A percentile compares a stretch with the other conserved stretches of the same genome.
Evolutionary conservation across 2,329 filamentous ascomycete genomes (phyloP).

Genomic region (Geosmithia flava): DNA sequence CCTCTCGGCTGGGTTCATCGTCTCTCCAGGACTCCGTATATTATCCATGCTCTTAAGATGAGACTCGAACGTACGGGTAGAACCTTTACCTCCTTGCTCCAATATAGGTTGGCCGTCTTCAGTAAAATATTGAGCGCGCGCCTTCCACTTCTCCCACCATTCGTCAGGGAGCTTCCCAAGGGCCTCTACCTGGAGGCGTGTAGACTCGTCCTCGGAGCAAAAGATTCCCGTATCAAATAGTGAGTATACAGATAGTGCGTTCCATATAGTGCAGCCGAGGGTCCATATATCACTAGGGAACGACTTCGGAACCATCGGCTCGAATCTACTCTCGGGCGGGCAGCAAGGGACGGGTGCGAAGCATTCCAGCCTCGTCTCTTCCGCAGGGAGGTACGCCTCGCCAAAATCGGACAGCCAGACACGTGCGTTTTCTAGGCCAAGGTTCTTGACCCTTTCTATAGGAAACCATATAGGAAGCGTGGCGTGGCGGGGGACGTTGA

Average conservation of each 20-base stretch:
- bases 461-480: constrained; percentile 17
- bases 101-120: neutral
- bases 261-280: constrained; percentile 21
- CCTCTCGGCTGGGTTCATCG: constrained; percentile 1
- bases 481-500: constrained; percentile 14
- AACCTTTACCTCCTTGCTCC: neutral
- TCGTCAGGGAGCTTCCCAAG: constrained; percentile 6
- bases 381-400: constrained; percentile 14
- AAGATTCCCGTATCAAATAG: constrained; percentile 6
- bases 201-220: constrained; percentile 4
- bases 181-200: constrained; percentile 6
- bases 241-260: constrained; percentile 12
- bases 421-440: constrained; percentile 11
- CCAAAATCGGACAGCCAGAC: constrained; percentile 18
- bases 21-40: neutral
- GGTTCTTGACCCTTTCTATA: constrained; percentile 11
- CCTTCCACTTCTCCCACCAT: constrained; percentile 9
- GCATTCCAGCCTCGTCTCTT: constrained; percentile 11
- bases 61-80: neutral
- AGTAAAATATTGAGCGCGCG: neutral
- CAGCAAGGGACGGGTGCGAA: constrained; percentile 13
- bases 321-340: constrained; percentile 20
- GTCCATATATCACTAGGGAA: constrained; percentile 25
- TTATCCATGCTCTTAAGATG: constrained; percentile 1
- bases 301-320: constrained; percentile 16